phyloP scores from a whole-genome alignment of 2,329 filamentous ascomycete genomes.

The Cyphellophora europaea region DNA sequence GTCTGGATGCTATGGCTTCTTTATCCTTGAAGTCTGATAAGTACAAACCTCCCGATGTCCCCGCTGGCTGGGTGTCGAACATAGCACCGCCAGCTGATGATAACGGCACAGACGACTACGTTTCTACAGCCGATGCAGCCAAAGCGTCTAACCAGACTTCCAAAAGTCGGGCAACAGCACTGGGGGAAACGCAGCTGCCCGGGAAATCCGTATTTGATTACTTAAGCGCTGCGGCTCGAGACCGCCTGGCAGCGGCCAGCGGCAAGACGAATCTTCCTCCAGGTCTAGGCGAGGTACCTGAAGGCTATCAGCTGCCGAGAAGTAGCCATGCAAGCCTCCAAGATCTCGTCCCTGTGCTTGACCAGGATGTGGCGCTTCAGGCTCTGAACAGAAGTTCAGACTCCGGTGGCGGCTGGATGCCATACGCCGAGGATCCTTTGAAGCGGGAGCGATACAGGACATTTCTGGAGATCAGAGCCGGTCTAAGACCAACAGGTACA shows the following conservation, averaged over 20 bases:
- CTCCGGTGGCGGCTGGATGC: slow-evolving; percentile 60
- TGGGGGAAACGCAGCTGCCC: slow-evolving; percentile 73
- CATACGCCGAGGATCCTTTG: slow-evolving; percentile 71
- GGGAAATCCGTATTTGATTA: slow-evolving; percentile 96
- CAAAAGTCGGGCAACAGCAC: slow-evolving; percentile 63
- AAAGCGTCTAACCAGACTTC: slow-evolving; percentile 68
- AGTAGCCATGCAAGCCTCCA: slow-evolving; percentile 29
- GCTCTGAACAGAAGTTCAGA: slow-evolving; percentile 47
- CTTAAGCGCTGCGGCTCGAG: slow-evolving; percentile 66
- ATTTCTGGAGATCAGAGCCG: slow-evolving; percentile 71
- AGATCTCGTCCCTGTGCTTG: slow-evolving; percentile 43
- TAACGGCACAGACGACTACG: slow-evolving; percentile 34
- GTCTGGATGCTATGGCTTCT: slow-evolving; percentile 37
- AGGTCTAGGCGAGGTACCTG: slow-evolving; percentile 62
- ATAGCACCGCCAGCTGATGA: slow-evolving; percentile 27
- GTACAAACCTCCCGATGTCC: slow-evolving; percentile 34
- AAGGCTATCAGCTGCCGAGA: slow-evolving; percentile 29
- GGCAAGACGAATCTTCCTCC: slow-evolving; percentile 69
- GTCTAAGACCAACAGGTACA: slow-evolving; percentile 28
- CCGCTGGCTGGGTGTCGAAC: slow-evolving; percentile 60
- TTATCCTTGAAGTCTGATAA: slow-evolving; percentile 35
- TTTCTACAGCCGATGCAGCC: slow-evolving; percentile 44
- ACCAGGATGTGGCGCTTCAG: slow-evolving; percentile 57
- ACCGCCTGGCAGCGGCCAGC: slow-evolving; percentile 64
- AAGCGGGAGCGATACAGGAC: slow-evolving; percentile 74